A percentile compares a stretch with the other conserved stretches of the same genome.
phyloP scores from a whole-genome alignment of 2,329 filamentous ascomycete species.

The Cadophora luteo-olivacea region DNA sequence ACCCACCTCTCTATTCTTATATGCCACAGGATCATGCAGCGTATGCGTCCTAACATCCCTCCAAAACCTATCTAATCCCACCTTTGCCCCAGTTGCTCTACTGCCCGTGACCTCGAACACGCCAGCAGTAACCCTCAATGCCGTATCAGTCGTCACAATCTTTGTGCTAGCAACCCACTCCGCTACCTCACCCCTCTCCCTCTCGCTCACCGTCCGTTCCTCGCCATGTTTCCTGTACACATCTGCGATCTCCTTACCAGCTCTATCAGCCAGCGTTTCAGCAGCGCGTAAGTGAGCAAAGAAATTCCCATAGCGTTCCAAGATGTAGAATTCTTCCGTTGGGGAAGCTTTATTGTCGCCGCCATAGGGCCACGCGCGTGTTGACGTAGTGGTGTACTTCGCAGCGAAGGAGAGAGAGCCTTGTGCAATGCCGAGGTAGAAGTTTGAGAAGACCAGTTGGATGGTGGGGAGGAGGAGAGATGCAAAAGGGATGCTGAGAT shows the following conservation, averaged over 20 bases:
- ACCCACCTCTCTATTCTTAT: slow-evolving; percentile 69
- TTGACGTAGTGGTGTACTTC: slow-evolving; percentile 61
- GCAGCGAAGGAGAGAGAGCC: slow-evolving; percentile 62
- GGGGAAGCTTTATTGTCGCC: slow-evolving; percentile 64
- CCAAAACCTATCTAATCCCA: slow-evolving; percentile 70
- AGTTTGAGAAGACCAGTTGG: slow-evolving; percentile 70
- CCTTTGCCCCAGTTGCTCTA: slow-evolving; percentile 61
- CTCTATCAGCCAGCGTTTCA: slow-evolving; percentile 62
- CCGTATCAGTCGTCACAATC: slow-evolving; percentile 66
- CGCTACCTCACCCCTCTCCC: slow-evolving; percentile 63
- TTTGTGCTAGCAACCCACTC: slow-evolving; percentile 69
- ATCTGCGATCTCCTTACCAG: slow-evolving; percentile 54
- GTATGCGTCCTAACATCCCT: slow-evolving; percentile 70
- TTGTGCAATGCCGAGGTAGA: slow-evolving; percentile 68
- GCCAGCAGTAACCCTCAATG: slow-evolving; percentile 62
- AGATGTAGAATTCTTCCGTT: slow-evolving; percentile 69
- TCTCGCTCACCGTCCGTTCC: slow-evolving; percentile 54
- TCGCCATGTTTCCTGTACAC: slow-evolving; percentile 53
- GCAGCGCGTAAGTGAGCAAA: slow-evolving; percentile 66
- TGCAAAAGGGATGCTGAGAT: slow-evolving; percentile 60
- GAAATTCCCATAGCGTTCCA: slow-evolving; percentile 69
- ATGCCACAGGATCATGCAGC: slow-evolving; percentile 71
- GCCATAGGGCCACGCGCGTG: slow-evolving; percentile 68
- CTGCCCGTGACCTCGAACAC: slow-evolving; percentile 70
- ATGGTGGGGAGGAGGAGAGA: slow-evolving; percentile 67